These are phyloP conservation scores for Lasiosphaeria ovina DNA, from an alignment of 495 filamentous ascomycete genomes.

Conservation along the genomic window DNA sequence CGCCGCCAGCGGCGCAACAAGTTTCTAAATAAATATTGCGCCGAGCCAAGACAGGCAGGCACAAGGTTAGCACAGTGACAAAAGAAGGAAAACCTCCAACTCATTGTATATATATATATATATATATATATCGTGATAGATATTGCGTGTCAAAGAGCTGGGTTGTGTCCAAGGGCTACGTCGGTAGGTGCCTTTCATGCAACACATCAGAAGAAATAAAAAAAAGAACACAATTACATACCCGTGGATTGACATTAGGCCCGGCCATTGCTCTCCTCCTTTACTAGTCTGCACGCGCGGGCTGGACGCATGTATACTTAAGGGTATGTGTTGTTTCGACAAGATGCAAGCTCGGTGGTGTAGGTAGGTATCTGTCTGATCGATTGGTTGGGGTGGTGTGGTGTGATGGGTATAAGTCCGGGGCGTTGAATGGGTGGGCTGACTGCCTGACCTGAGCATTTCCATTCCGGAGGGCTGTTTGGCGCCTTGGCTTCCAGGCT, in stretches of 20 bases:
- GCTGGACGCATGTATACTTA: not conserved
- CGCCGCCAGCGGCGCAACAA: slow-evolving; percentile 46
- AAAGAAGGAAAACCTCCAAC: not conserved
- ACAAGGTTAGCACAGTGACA: not conserved
- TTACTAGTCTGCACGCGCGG: not conserved
- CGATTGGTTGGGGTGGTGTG: not conserved
- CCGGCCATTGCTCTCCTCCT: not conserved
- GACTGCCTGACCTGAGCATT: no score
- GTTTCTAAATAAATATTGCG: slow-evolving; percentile 28
- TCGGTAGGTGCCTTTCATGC: no score
- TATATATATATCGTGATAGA: not conserved
- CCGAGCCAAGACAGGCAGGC: not conserved
- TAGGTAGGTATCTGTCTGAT: not conserved
- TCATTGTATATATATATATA: no score
- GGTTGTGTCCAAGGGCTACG: no score
- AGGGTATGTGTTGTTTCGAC: not conserved
- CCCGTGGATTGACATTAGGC: slow-evolving; percentile 15
- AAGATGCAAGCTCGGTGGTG: not conserved
- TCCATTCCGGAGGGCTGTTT: no score
- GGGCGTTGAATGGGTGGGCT: no score
- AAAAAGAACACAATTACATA: not conserved
- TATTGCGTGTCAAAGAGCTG: no score
- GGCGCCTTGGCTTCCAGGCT: no score
- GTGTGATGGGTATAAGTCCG: no score
- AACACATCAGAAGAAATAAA: no score